Evolutionary conservation across 2,329 filamentous ascomycete genomes (phyloP).

Genomic region (Sclerotinia nivalis): DNA sequence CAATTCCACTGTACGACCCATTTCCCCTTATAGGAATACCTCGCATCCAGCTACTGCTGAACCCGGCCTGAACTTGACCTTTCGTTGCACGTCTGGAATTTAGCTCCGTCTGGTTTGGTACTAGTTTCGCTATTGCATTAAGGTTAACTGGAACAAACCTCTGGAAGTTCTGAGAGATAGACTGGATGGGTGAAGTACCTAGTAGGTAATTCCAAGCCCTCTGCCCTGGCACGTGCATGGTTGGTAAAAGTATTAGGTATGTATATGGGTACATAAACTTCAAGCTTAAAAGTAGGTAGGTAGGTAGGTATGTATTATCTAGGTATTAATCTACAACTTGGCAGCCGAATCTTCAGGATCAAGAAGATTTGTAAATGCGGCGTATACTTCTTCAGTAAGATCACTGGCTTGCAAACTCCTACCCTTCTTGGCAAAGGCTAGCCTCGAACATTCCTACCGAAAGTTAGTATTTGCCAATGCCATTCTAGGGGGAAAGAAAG

Average conservation of each 20-base stretch:
- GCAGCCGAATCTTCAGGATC: slow-evolving; percentile 59
- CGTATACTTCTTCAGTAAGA: slow-evolving; percentile 85
- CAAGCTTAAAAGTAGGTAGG: too few relatives aligned
- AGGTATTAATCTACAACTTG: slow-evolving; percentile 31
- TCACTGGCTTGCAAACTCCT: slow-evolving; percentile 90
- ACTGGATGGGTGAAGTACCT: not conserved
- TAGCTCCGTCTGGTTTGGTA: slow-evolving; percentile 22
- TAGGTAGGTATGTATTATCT: slow-evolving; percentile 6
- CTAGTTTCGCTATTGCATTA: slow-evolving; percentile 1
- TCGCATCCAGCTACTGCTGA: slow-evolving; percentile 8
- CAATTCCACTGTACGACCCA: not conserved
- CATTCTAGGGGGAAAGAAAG: not conserved
- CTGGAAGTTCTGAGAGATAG: not conserved
- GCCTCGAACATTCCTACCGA: slow-evolving; percentile 71
- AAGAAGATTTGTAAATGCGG: slow-evolving; percentile 76
- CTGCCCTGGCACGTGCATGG: not conserved
- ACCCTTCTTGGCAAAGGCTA: slow-evolving; percentile 83
- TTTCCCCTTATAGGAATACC: not conserved
- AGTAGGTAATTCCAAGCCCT: not conserved
- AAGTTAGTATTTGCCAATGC: slow-evolving; percentile 29
- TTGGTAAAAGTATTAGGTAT: not conserved
- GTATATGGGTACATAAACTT: too few relatives aligned
- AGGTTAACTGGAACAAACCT: too few relatives aligned
- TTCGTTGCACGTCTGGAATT: slow-evolving; percentile 26
- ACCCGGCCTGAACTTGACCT: not conserved